Base-by-base conservation (phyloP, 129 eudicot species). In the Centrapalus pauciflorus region DNA sequence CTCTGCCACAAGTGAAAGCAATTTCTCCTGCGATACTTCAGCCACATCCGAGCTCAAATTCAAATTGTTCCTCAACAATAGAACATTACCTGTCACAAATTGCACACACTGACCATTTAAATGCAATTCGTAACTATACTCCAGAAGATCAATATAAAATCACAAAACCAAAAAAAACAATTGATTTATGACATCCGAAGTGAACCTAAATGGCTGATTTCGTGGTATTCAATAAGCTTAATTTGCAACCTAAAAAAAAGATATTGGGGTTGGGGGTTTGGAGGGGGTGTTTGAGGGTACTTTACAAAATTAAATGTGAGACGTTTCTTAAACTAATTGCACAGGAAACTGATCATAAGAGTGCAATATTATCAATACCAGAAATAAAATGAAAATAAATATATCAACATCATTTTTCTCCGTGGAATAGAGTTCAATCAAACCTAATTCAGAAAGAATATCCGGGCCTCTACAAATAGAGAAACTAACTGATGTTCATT, bases 1-100 rank as follows among this genome's bases (percentile, higher is more conserved):
- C 65, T 93, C 96, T 40, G 93, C 98, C 24, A 93, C 89, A 32
- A 88, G 89, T 0, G 90, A 80, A 35, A 93, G 96, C 81, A 93
- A 60, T 69, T 80, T 88, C 83, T 93, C 87, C 83, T 88, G 98
- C 29, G 96, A 88, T 34, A 88, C 89, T 76, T 88, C 96, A 33
- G 75, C 71, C 64, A 82, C 64, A 29, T 93, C 96, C 50, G 84
- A 72, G 28, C 80, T 82, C 84, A 88, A 76, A 76, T 74, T 86
- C 84, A 93, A 64, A 70, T 68, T 77, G 81, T 93, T 88, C 86
- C 76, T 88, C 70, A 93, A 78, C 60, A 76, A 77, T 40, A 93
- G 92, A 72, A 93, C 86, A 67, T 93, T 93, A 64, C 99, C 99
- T 93, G 51, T 75, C 21, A 71, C 41, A 63, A 41, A 5, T 14